These are phyloP conservation scores for Aspergillus brunneoviolaceus DNA, from an alignment of 2,329 filamentous ascomycete genomes.

Conservation along the genomic window DNA sequence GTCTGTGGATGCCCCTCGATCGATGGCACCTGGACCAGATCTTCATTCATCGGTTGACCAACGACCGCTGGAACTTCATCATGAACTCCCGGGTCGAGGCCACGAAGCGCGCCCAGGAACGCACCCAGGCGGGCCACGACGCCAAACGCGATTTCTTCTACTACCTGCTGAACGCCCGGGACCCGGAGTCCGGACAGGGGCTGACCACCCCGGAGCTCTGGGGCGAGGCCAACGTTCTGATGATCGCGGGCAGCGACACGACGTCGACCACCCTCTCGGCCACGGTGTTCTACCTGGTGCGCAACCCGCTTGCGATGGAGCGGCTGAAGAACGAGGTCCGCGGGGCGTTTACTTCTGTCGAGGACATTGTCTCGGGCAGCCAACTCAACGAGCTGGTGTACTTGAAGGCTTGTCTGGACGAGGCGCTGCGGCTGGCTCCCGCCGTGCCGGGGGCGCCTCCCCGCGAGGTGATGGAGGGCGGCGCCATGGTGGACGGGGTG, in stretches of 20 bases:
- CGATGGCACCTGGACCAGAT: slow-evolving; percentile 66
- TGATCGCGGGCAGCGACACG: slow-evolving; percentile 71
- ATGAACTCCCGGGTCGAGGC: slow-evolving; percentile 68
- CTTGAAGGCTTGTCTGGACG: slow-evolving; percentile 44
- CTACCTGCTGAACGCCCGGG: slow-evolving; percentile 68
- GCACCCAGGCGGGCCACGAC: slow-evolving; percentile 59
- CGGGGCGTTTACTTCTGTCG: slow-evolving; percentile 32
- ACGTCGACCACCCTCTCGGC: slow-evolving; percentile 62
- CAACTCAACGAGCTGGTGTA: slow-evolving; percentile 39
- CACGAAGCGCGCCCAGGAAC: slow-evolving; percentile 61
- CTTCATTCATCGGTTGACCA: slow-evolving; percentile 66
- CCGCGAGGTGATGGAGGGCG: slow-evolving; percentile 41
- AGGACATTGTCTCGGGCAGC: slow-evolving; percentile 39
- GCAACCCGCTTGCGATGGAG: slow-evolving; percentile 31
- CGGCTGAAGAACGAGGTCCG: slow-evolving; percentile 39
- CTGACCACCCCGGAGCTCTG: slow-evolving; percentile 67
- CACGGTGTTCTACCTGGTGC: slow-evolving; percentile 43
- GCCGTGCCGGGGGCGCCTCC: slow-evolving; percentile 40
- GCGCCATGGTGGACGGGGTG: slow-evolving; percentile 38
- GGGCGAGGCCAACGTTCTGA: slow-evolving; percentile 69
- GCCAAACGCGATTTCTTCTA: slow-evolving; percentile 75
- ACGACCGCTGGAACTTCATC: slow-evolving; percentile 68
- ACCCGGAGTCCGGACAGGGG: slow-evolving; percentile 68
- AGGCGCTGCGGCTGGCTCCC: slow-evolving; percentile 42
- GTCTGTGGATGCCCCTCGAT: slow-evolving; percentile 68